A percentile compares a stretch with the other conserved stretches of the same genome.
Conservation (phyloP, 139 green algal species). For the Chlamydomonas sp. region DNA sequence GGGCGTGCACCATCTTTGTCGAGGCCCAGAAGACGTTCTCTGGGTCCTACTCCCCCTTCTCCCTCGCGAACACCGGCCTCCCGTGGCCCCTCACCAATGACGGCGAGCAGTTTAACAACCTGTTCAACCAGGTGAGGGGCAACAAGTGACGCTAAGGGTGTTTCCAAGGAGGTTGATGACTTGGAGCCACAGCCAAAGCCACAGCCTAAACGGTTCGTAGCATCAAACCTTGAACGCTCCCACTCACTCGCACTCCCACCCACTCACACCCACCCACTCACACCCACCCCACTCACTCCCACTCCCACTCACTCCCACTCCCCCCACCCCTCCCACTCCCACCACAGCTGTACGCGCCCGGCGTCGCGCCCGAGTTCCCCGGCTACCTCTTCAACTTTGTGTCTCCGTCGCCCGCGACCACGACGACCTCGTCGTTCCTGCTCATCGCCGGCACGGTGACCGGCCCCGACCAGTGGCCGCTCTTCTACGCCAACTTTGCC, state of each 20-base stretch:
- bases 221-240: too few species aligned
- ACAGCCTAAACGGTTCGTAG: too few species aligned
- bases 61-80: too few species aligned
- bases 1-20: background rate
- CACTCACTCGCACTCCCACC: too few species aligned
- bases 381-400: background rate
- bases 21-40: slow-evolving; percentile 1
- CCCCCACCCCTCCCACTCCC: too few species aligned
- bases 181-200: too few species aligned
- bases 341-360: too few species aligned
- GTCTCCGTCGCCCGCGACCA: background rate
- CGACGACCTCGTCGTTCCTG: background rate
- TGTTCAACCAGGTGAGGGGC: background rate
- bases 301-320: too few species aligned
- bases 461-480: background rate
- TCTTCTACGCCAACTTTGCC: slow-evolving; percentile 3
- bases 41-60: background rate
- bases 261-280: too few species aligned
- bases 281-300: too few species aligned
- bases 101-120: background rate
- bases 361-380: background rate
- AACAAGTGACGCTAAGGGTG: too few species aligned
- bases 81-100: background rate
- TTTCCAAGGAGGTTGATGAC: too few species aligned
- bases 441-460: background rate